Conservation (phyloP, 805 yeast species). For the Hanseniaspora thailandica region DNA sequence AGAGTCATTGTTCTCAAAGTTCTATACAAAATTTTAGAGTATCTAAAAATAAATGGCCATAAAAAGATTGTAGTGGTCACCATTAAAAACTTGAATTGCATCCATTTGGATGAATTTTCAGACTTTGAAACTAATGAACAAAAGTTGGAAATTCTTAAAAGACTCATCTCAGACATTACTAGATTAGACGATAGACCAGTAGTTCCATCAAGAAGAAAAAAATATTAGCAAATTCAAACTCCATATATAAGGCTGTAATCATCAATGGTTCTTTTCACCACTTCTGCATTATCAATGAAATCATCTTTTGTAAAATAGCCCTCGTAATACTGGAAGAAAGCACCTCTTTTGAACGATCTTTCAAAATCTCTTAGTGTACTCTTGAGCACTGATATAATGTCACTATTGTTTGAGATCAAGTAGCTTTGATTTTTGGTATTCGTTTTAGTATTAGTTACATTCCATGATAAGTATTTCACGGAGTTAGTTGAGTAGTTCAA, state of each 20-base stretch:
- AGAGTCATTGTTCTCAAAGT: conserved; percentile 3
- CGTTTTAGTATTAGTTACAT: neutral
- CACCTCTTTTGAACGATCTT: conserved; percentile 10
- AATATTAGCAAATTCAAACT: neutral
- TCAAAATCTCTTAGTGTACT: neutral
- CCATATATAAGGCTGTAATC: conserved; percentile 2
- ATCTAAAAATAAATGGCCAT: conserved; percentile 1
- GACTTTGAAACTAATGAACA: neutral
- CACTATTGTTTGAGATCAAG: conserved; percentile 6
- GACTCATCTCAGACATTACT: neutral
- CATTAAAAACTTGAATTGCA: neutral
- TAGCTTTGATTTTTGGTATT: neutral
- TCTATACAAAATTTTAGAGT: neutral
- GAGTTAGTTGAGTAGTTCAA: neutral
- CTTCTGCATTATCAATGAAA: conserved; percentile 3
- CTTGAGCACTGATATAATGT: neutral
- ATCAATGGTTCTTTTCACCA: conserved; percentile 2
- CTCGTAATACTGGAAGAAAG: conserved; percentile 8
- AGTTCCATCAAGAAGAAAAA: conserved; percentile 12
- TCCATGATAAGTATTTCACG: conserved; percentile 3
- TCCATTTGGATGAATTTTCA: neutral
- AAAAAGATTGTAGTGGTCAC: neutral
- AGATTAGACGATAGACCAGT: conserved; percentile 11
- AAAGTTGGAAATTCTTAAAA: neutral
- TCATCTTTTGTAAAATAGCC: conserved; percentile 5